These are phyloP conservation scores for Suillus variegatus DNA, from an alignment of 768 basidiomycete species.

Conservation along the genomic window DNA sequence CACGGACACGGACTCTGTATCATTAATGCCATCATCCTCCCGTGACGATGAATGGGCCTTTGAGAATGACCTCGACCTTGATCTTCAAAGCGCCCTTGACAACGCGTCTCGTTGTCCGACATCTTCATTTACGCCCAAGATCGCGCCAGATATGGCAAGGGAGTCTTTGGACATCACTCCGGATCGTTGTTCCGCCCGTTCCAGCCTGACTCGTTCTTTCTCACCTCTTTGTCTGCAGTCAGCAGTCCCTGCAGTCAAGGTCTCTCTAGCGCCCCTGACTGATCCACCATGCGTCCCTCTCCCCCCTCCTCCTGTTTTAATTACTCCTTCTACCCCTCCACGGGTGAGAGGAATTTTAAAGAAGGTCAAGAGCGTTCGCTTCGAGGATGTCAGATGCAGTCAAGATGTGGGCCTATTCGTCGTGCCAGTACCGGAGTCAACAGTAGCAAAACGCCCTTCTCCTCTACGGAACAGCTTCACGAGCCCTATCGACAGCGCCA, in stretches of 20 bases:
- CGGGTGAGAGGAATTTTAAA: conserved; percentile 40
- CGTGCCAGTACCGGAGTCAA: conserved; percentile 3
- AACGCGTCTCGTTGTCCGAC: background rate
- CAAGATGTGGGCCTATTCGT: conserved; percentile 2
- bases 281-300: conserved; percentile 23
- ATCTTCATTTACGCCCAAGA: background rate
- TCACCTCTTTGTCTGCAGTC: conserved; percentile 21
- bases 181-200: conserved; percentile 14
- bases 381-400: conserved; percentile 25
- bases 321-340: conserved; percentile 28
- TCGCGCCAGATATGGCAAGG: background rate
- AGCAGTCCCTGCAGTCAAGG: background rate
- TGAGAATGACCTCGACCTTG: conserved; percentile 28
- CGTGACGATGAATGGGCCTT: conserved; percentile 40
- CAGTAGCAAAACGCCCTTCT: conserved; percentile 10
- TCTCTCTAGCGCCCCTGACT: background rate
- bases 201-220: background rate
- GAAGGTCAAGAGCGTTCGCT: conserved; percentile 41
- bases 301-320: conserved; percentile 23
- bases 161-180: conserved; percentile 17
- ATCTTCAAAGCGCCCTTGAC: conserved; percentile 14
- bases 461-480: conserved; percentile 10
- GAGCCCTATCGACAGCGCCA: background rate
- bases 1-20: background rate
- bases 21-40: conserved; percentile 8